Evolutionary conservation across 495 filamentous ascomycete genomes (phyloP), one percentile per base, ranked within the genome.

Genomic region (Oidiodendron maius): DNA sequence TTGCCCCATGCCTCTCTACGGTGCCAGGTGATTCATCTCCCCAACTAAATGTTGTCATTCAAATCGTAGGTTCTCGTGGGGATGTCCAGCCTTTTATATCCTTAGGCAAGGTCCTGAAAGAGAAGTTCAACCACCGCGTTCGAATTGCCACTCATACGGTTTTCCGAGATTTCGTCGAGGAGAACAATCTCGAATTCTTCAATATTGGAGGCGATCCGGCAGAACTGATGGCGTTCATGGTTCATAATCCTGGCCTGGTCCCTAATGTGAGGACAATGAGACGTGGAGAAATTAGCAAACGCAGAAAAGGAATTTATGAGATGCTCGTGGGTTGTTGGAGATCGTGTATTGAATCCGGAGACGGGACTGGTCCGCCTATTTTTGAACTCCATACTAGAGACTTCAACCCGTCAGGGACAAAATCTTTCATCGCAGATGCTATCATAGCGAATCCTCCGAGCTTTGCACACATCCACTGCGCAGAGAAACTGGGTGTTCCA

Each of bases 181-280:
- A 71, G 34, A 64, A 67, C 50, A 74, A 69, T 0, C 61, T 84
- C 8, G 69, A 71, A 30, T 87, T 85, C 62, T 85, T 77, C 51
- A 75, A 70, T 5, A 80, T 85, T 46, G 79, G 80, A 1, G 81
- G 80, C 1, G 76, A 84, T 61, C 80, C 80, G 2, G 63, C 75
- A 10, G 69, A 80, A 51, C 65, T 84, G 5, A 84, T 83, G 81
- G 80, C 80, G 1, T 88, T 83, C 57, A 87, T 87, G 84, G 84
- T 88, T 26, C 85, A 86, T 61, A 84, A 86, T 63, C 83, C 84
- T 0, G 82, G 84, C 0, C 63, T 88, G 55, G 76, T 88, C 34
- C 84, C 84, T 0, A 73, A 68, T 2, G 52, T 87, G 12, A 71
- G 82, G 17, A 74, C 78, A 0, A 64, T 88, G 16, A 78, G 74